Percentiles rank a stretch among this genome's conserved stretches.
Evolutionary conservation across 1,284 basidiomycete genomes (phyloP).

Genomic region (Melampsora americana): DNA sequence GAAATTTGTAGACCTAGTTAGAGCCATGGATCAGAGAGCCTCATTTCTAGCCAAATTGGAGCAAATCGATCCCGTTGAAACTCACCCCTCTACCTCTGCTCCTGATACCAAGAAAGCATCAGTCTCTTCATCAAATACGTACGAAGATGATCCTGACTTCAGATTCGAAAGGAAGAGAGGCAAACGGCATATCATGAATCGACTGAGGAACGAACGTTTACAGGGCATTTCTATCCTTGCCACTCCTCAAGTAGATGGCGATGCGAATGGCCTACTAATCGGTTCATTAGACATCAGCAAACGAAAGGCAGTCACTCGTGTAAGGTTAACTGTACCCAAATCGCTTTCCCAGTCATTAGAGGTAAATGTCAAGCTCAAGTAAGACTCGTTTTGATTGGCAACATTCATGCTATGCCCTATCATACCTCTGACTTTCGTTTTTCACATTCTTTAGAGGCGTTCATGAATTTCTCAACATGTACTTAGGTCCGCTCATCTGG

Average conservation of each 20-base stretch:
- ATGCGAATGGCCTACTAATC: background rate
- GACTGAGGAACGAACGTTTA: constrained; percentile 16
- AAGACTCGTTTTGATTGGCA: too few relatives aligned
- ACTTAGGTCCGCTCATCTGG: constrained; percentile 24
- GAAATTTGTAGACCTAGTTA: background rate
- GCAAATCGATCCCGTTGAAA: background rate
- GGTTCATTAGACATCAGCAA: constrained; percentile 16
- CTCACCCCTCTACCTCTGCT: background rate
- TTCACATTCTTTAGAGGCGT: constrained; percentile 10
- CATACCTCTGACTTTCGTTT: background rate
- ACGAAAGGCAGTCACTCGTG: constrained; percentile 17
- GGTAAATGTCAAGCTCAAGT: background rate
- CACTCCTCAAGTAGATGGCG: too few relatives aligned
- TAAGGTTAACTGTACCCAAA: background rate
- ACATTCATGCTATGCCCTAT: too few relatives aligned
- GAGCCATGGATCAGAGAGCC: background rate
- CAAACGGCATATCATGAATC: constrained; percentile 31
- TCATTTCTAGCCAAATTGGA: background rate
- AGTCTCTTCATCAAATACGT: constrained; percentile 12
- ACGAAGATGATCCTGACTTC: constrained; percentile 20
- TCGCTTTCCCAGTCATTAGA: background rate
- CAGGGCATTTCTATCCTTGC: constrained; percentile 10
- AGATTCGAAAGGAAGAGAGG: constrained; percentile 20
- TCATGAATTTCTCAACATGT: constrained; percentile 30
- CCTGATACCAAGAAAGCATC: background rate